Percentiles rank a stretch among this genome's conserved stretches.
phyloP scores from a whole-genome alignment of 108 stramenopile genomes.

The Craspedostauros australis region DNA sequence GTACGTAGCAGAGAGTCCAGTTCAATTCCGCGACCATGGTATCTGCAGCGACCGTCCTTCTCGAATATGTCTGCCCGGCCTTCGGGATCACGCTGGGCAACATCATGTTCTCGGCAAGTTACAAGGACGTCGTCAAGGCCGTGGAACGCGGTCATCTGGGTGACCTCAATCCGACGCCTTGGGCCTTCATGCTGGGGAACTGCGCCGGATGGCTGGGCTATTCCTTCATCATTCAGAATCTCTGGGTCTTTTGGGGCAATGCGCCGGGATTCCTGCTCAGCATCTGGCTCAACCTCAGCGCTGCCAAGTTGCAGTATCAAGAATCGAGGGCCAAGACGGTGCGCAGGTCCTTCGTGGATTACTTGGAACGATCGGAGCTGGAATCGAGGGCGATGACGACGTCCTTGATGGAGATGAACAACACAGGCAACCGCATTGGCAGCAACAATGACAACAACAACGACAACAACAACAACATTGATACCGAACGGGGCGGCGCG shows the following conservation, averaged over 20 bases:
- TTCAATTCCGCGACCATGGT: no score
- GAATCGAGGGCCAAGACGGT: slow-evolving; percentile 27
- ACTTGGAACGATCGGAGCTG: slow-evolving; percentile 23
- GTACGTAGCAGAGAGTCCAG: no score
- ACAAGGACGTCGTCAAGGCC: slow-evolving; percentile 39
- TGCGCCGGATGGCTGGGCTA: slow-evolving; percentile 70
- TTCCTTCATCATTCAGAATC: slow-evolving; percentile 49
- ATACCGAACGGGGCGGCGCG: background rate
- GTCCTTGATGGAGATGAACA: slow-evolving; percentile 1
- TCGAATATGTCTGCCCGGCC: slow-evolving; percentile 64
- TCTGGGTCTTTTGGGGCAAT: slow-evolving; percentile 67
- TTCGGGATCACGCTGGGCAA: slow-evolving; percentile 45
- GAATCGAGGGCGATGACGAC: slow-evolving; percentile 1
- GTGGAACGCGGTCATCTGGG: slow-evolving; percentile 46
- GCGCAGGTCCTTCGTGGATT: slow-evolving; percentile 29
- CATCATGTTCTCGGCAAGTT: slow-evolving; percentile 71
- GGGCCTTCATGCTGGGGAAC: slow-evolving; percentile 78
- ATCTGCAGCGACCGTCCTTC: slow-evolving; percentile 26
- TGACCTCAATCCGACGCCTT: slow-evolving; percentile 69
- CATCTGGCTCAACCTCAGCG: slow-evolving; percentile 70
- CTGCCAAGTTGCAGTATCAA: slow-evolving; percentile 60
- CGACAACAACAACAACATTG: background rate
- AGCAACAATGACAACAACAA: slow-evolving; percentile 12
- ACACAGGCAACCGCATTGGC: background rate
- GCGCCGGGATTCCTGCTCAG: slow-evolving; percentile 45